These are phyloP conservation scores for Vittaforma corneae DNA, from an alignment of 371 early-diverging fungal genomes.

Conservation along the genomic window DNA sequence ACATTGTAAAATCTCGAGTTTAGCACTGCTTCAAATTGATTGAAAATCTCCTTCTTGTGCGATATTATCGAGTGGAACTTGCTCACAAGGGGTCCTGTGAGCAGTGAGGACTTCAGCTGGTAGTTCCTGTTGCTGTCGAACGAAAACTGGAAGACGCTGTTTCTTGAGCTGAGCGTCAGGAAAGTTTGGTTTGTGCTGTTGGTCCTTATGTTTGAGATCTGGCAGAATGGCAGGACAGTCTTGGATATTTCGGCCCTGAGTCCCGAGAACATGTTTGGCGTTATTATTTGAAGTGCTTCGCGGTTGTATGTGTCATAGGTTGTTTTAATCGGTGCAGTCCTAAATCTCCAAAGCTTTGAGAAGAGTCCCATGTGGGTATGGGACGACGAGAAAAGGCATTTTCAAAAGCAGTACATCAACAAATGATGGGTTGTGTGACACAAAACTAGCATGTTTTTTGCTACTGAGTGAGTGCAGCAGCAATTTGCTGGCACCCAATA, in stretches of 20 bases:
- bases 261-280: conserved; percentile 2
- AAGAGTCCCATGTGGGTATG: too few species aligned
- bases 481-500: too few species aligned
- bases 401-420: too few species aligned
- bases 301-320: conserved; percentile 36
- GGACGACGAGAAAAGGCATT: too few species aligned
- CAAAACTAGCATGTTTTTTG: too few species aligned
- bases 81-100: conserved; percentile 10
- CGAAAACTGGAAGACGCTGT: conserved; percentile 24
- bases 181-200: conserved; percentile 22
- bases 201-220: conserved; percentile 22
- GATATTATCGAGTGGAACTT: conserved; percentile 31
- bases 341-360: background rate
- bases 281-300: conserved; percentile 10
- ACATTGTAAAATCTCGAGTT: conserved; percentile 28
- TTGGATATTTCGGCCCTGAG: conserved; percentile 36
- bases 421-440: too few species aligned
- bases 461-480: too few species aligned
- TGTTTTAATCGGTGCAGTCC: background rate
- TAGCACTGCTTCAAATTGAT: conserved; percentile 25
- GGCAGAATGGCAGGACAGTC: conserved; percentile 18
- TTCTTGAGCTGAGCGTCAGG: conserved; percentile 21
- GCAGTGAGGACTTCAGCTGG: conserved; percentile 21
- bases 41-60: conserved; percentile 33
- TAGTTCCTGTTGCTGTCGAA: conserved; percentile 31